Evolutionary conservation across 257 asterid species (phyloP), one percentile per base, ranked within the genome.

Genomic region (Nicotiana knightiana): DNA sequence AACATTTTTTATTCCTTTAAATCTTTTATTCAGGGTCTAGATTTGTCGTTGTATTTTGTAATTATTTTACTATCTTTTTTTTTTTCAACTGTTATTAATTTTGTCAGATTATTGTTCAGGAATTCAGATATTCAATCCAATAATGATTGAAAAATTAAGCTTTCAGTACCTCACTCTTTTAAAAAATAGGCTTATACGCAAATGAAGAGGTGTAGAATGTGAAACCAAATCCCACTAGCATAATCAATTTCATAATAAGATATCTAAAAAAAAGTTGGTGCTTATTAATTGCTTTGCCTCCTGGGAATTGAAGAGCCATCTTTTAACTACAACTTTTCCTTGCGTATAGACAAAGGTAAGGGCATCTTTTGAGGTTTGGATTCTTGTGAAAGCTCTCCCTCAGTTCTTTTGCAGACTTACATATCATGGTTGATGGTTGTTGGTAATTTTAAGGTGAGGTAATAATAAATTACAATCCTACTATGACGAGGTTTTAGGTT

Each of bases 141-240:
- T 67, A 85, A 90, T 88, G 85, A 90, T 87, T 86, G 87, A 55
- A 81, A 84, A 81, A 85, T 82, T 84, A 51, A 3, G 67, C 51
- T 76, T 71, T 62, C 67, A 76, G 86, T 64, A 82, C 83, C 91
- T 82, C 82, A 86, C 59, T 33, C 46, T 84, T 53, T 48, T 79
- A 53, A 26, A 43, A 85, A 66, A 68, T 84, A 87, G 88, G 64
- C 53, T 67, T 4, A 28, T n/a, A 55, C 35, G 73, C 33, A 21
- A 54, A 9, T 81, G 48, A 82, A 63, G 26, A 81, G 32, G 21
- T 39, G 17, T 43, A n/a, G 17, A 33, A 32, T 32, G 33, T 32
- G 33, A 32, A 32, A 32, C 33, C 33, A 32, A 32, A 32, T 32
- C 33, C 33, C 86, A 86, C 85, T 83, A 57, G 79, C 76, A 59